Base-by-base conservation (phyloP, 1,284 basidiomycete genomes). In the Pseudozyma tsukubaensis region DNA sequence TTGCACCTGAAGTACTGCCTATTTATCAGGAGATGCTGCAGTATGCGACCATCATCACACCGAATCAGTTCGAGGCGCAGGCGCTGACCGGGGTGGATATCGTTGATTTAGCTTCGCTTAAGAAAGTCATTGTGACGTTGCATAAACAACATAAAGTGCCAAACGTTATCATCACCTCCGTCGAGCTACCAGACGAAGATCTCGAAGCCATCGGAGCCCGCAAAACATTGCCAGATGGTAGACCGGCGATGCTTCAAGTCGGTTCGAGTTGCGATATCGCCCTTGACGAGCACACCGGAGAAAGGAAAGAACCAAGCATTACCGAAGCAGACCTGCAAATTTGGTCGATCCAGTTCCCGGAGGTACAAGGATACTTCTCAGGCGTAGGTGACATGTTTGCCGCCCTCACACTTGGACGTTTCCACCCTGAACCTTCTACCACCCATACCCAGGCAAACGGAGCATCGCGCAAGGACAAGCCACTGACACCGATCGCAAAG, bases 51-150 rank as follows among this genome's bases (percentile, higher is more conserved):
- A 91, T 98, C 60, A 96, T 97, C 73, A 95, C 96, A 0, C 96
- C 96, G 0, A 99, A 99, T 84, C 97, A 95, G 89, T 99, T 96
- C 76, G 97, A 99, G 86, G 92, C 92, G 59, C 94, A 98, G 93
- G 57, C 55, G 1, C 48, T 79, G n/a, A 70, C 72, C 0, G 77
- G 61, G 1, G 50, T 65, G 35, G 68, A 89, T 56, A 90, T 98
- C 49, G 88, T 86, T 12, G 90, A 91, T 62, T 81, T 91, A 0
- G 57, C 84, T 0, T 90, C 92, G 1, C 87, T 99, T 2, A 89
- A 88, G 21, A 81, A 86, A 0, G 93, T 93, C 1, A 86, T 99
- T 35, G 85, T 84, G 9, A 89, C 89, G 14, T 88, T 99, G 21
- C 96, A 99, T 86, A 86, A 87, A 13, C 85, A 88, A 58, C 91